Evolutionary conservation across 176 grass and related monocot genomes (phyloP), one percentile per base, ranked within the genome.

Genomic region (Phyllostachys edulis): DNA sequence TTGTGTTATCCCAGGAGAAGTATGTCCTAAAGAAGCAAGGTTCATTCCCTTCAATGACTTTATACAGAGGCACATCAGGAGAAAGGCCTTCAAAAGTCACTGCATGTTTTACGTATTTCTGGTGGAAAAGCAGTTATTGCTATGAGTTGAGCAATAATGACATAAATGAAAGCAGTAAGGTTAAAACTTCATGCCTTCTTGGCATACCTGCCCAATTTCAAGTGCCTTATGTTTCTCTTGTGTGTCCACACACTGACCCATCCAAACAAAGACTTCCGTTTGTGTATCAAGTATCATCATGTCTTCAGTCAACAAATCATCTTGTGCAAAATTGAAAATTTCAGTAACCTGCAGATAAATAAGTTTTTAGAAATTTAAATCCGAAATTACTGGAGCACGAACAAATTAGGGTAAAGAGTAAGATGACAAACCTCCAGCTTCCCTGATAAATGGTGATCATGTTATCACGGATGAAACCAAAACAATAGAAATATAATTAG

Each of bases 291-390:
- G 85, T 85, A 94, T 77, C 87, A 98, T 81, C 20, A 88, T 90
- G 52, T 95, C 96, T 88, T 98, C 96, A 4, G 96, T 95, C 81
- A 98, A 87, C 41, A 98, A 82, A 88, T 98, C 93, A 83, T 98
- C 96, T 98, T 98, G 96, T 62, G 93, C 93, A 87, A 95, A 98
- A 87, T 98, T 98, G 73, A 75, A 95, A 83, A 95, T 79, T 82
- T 98, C 93, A 15, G 73, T 80, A 80, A 95, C 89, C 93, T 98
- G 62, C 36, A 79, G n/a, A 73, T 46, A 90, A 18, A 78, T 15
- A 72, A 74, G 55, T 47, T 86, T 36, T 63, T 34, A 83, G 60
- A 15, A 60, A 56, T 77, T 40, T 9, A 38, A 82, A 65, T 81
- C 18, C 15, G 41, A 56, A 73, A 73, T 78, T 61, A 9, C 41